A percentile compares a stretch with the other conserved stretches of the same genome.
Conservation (phyloP, 2,329 filamentous ascomycete species). For the Microcyclosporella mali region DNA sequence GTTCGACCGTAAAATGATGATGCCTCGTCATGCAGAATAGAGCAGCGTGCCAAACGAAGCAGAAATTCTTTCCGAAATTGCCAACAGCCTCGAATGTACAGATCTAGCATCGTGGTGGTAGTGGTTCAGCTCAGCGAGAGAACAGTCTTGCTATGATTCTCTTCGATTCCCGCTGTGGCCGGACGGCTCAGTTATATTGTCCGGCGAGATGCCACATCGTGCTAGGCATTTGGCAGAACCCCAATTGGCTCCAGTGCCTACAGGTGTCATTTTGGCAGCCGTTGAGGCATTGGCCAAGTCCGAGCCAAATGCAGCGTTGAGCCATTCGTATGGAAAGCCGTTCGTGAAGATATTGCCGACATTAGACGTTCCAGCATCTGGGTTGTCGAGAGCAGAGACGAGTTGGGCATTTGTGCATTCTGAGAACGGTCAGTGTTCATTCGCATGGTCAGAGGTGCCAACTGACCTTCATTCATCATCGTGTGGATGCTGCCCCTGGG, state of each 20-base stretch:
- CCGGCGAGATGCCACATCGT: slow-evolving; percentile 26
- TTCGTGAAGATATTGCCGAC: slow-evolving; percentile 41
- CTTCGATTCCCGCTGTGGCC: background rate
- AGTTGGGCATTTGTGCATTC: slow-evolving; percentile 46
- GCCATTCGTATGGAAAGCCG: slow-evolving; percentile 36
- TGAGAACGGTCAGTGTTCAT: slow-evolving; percentile 16
- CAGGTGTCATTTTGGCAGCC: slow-evolving; percentile 30
- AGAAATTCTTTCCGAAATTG: no score
- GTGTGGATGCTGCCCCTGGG: slow-evolving; percentile 44
- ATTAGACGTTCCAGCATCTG: slow-evolving; percentile 48
- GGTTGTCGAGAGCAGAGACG: slow-evolving; percentile 44
- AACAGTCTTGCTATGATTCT: background rate
- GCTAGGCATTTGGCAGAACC: slow-evolving; percentile 38
- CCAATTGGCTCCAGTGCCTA: slow-evolving; percentile 40
- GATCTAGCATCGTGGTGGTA: no score
- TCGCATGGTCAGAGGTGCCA: background rate
- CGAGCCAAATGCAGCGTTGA: slow-evolving; percentile 40
- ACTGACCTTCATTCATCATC: slow-evolving; percentile 46
- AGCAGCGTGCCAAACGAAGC: no score
- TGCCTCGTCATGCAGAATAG: no score
- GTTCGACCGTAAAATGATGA: no score
- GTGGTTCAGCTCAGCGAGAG: no score
- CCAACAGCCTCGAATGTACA: no score
- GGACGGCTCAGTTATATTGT: slow-evolving; percentile 1
- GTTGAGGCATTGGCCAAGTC: slow-evolving; percentile 29